phyloP scores from a whole-genome alignment of 2,329 filamentous ascomycete genomes.

The Fusarium mexicanum region DNA sequence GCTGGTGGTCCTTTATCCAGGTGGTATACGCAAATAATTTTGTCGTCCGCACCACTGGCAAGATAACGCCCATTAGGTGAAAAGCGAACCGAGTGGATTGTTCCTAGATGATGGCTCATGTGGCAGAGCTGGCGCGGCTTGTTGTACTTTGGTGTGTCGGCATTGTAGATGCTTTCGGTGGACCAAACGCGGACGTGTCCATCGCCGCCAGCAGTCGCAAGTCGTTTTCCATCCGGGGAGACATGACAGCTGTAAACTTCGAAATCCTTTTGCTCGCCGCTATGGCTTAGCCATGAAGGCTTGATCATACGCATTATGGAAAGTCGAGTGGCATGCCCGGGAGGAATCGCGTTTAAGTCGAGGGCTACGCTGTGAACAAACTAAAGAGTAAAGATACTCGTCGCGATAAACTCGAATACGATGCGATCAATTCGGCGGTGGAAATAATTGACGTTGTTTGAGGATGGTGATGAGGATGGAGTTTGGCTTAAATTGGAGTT shows the following conservation, averaged over 20 bases:
- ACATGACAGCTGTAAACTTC: conserved; percentile 99
- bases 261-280: conserved; percentile 96
- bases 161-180: conserved; percentile 89
- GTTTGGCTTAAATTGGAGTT: conserved; percentile 27
- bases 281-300: conserved; percentile 95
- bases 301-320: conserved; percentile 84
- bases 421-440: not conserved
- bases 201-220: conserved; percentile 96
- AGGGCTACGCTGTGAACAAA: not conserved
- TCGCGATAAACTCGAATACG: not conserved
- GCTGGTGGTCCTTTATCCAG: conserved; percentile 84
- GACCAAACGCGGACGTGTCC: conserved; percentile 98
- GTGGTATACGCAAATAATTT: conserved; percentile 97
- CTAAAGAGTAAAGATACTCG: not conserved
- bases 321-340: conserved; percentile 38
- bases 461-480: conserved; percentile 18
- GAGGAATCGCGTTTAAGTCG: conserved; percentile 12
- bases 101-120: conserved; percentile 98
- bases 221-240: conserved; percentile 89
- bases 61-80: conserved; percentile 95
- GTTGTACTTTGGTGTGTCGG: conserved; percentile 74
- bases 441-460: conserved; percentile 4
- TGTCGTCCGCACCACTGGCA: conserved; percentile 96
- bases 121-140: conserved; percentile 94
- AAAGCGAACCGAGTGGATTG: conserved; percentile 96